Base-by-base conservation (phyloP, 208 protist species). In the Blastocrithidia nonstop region DNA sequence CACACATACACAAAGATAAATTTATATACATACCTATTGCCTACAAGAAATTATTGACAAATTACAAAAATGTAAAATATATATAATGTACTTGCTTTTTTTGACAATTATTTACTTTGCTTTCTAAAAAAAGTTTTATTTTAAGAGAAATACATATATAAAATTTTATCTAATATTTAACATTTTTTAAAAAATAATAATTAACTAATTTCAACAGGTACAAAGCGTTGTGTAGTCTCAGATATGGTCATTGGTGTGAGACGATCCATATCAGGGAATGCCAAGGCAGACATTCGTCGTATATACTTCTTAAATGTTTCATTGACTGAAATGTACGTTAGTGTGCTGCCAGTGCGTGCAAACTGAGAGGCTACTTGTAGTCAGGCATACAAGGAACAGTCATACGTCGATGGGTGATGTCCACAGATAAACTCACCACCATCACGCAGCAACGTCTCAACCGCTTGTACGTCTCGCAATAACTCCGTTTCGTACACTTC, bases 191-290 rank as follows among this genome's bases (percentile, higher is more conserved):
- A n/a, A n/a, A n/a, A n/a, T n/a, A n/a, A n/a, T n/a, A n/a, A n/a
- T n/a, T n/a, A n/a, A n/a, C n/a, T n/a, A n/a, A n/a, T n/a, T n/a
- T n/a, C n/a, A n/a, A n/a, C n/a, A n/a, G n/a, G n/a, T n/a, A n/a
- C n/a, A n/a, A n/a, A 84, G 25, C 51, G 62, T 29, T 78, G 74
- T 6, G 62, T 64, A 24, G 65, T 54, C 33, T 56, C 51, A n/a
- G n/a, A n/a, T n/a, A n/a, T n/a, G n/a, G n/a, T n/a, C n/a, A n/a
- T n/a, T n/a, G n/a, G n/a, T n/a, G n/a, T n/a, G n/a, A n/a, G n/a
- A n/a, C n/a, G n/a, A n/a, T n/a, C 48, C 20, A 78, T 57, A 52
- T 81, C 71, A 1, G 71, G 76, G 44, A 86, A 86, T 13, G 69
- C 67, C 9, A 67, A 13, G 28, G 46, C 25, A 21, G 51, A 64